phyloP scores from a whole-genome alignment of 345 rosid genomes.

The Gossypium sturtianum region DNA sequence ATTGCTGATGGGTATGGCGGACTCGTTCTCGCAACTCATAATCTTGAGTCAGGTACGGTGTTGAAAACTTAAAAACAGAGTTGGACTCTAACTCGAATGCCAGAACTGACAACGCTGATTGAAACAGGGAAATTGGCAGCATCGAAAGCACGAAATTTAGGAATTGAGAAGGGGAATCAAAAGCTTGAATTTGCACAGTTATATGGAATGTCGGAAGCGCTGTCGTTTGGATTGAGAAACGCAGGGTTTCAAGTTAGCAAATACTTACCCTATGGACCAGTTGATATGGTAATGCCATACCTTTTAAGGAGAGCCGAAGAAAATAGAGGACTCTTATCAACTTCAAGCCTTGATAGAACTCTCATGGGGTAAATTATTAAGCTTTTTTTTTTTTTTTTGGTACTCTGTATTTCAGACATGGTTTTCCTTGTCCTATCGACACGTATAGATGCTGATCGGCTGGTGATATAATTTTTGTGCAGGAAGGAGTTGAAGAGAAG shows the following conservation, averaged over 20 bases:
- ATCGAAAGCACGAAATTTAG: conserved; percentile 52
- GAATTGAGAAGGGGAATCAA: conserved; percentile 39
- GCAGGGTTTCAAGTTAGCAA: conserved; percentile 90
- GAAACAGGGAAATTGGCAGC: conserved; percentile 59
- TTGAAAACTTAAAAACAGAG: background rate
- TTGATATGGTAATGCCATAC: conserved; percentile 69
- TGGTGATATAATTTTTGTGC: conserved; percentile 11
- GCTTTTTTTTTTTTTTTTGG: background rate
- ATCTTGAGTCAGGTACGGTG: conserved; percentile 60
- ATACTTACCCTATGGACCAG: conserved; percentile 78
- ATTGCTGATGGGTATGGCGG: conserved; percentile 50
- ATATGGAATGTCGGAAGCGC: conserved; percentile 82
- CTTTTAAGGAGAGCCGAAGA: conserved; percentile 90
- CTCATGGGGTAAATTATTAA: conserved; percentile 48
- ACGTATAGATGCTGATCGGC: no score
- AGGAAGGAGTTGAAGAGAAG: conserved; percentile 76
- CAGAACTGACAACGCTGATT: background rate
- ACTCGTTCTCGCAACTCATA: conserved; percentile 88
- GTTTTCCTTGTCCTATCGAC: no score
- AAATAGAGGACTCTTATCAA: conserved; percentile 68
- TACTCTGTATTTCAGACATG: no score
- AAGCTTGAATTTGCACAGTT: conserved; percentile 83
- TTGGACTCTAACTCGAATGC: no score
- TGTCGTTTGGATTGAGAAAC: conserved; percentile 65
- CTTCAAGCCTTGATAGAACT: conserved; percentile 56